phyloP scores from a whole-genome alignment of 202 grass and related monocot species.

The Eragrostis tef region DNA sequence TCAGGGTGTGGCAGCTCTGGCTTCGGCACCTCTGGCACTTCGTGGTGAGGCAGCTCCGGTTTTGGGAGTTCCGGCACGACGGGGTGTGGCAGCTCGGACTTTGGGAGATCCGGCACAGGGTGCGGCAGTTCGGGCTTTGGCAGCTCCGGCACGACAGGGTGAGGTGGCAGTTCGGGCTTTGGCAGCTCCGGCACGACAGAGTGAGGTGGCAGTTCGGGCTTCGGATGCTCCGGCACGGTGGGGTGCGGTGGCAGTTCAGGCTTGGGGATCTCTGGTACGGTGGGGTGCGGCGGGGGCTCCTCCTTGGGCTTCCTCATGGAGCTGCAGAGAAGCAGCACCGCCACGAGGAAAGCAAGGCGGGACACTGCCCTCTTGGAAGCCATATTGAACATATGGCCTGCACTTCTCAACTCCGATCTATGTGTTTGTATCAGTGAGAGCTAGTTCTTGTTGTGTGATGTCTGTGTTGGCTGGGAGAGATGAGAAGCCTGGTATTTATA shows the following conservation, averaged over 20 bases:
- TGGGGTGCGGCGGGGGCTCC: conserved; percentile 18
- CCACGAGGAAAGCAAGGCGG: conserved; percentile 34
- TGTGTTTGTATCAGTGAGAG: conserved; percentile 5
- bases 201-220: conserved; percentile 1
- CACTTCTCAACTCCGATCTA: not conserved
- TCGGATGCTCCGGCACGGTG: not conserved
- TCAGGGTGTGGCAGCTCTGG: not conserved
- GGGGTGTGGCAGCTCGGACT: conserved; percentile 5
- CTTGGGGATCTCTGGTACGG: conserved; percentile 21
- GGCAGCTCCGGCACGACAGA: not conserved
- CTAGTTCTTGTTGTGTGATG: not conserved
- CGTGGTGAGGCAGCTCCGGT: not conserved
- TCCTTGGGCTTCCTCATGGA: conserved; percentile 28
- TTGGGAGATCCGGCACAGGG: conserved; percentile 20
- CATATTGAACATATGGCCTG: conserved; percentile 14
- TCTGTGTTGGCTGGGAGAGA: not conserved
- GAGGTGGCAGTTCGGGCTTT: not conserved
- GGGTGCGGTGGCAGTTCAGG: conserved; percentile 30
- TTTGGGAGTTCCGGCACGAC: not conserved
- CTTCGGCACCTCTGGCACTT: not conserved
- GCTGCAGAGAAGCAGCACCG: conserved; percentile 40
- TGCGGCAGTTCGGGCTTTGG: conserved; percentile 1
- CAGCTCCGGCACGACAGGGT: not conserved
- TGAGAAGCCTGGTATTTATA: conserved; percentile 42
- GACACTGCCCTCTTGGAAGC: conserved; percentile 30